Percentiles rank a stretch among this genome's conserved stretches.
Evolutionary conservation across 2,329 filamentous ascomycete genomes (phyloP).

Genomic region (Botrytis galanthina): DNA sequence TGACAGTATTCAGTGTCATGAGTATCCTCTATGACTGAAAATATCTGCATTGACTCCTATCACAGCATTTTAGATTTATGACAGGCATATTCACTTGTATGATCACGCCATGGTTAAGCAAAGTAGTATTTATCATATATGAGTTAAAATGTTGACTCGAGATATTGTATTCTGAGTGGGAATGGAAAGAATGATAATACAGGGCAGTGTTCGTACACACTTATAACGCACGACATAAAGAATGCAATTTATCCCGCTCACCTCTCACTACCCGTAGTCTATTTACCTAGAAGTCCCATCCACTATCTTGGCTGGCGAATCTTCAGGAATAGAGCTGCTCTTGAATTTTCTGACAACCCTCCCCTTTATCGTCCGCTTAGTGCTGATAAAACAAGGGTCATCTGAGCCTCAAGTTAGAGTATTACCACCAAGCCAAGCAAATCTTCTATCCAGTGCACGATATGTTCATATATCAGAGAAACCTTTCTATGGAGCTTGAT

Average conservation of each 20-base stretch:
- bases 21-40: background rate
- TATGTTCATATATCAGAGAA: background rate
- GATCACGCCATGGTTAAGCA: background rate
- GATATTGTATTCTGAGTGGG: background rate
- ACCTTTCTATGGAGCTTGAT: background rate
- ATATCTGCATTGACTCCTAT: background rate
- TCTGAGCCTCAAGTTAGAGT: background rate
- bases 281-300: background rate
- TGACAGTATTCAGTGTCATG: background rate
- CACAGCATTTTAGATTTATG: background rate
- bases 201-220: background rate
- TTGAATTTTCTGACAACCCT: background rate
- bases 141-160: background rate
- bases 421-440: background rate
- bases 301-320: background rate
- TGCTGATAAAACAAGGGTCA: too few species aligned
- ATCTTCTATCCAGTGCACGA: background rate
- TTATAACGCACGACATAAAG: background rate
- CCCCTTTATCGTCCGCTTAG: too few species aligned
- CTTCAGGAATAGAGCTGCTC: background rate
- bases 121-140: background rate
- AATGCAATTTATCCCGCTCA: fast-evolving
- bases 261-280: background rate
- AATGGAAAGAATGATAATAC: background rate
- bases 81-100: background rate